Base-by-base conservation (phyloP, 2,329 filamentous ascomycete species). In the Pseudocercospora musae region DNA sequence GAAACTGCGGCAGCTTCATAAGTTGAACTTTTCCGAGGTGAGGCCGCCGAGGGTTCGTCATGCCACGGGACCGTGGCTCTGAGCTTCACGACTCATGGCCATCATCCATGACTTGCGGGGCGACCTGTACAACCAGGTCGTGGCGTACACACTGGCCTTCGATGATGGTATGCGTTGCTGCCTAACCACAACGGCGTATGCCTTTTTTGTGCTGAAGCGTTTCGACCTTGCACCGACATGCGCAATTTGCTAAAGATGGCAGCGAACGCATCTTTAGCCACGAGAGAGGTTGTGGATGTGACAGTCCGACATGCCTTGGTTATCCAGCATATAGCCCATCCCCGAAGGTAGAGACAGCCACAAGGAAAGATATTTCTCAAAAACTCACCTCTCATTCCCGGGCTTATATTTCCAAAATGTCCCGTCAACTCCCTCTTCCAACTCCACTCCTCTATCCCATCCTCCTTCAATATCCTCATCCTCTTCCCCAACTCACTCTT, bases 391-490 rank as follows among this genome's bases (percentile, higher is more conserved):
- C 93, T 84, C 87, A 96, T 92, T 0, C 81, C 79, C 6, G 94
- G 94, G 68, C 85, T 89, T 69, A 95, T 78, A 75, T 97, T 97
- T 20, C 92, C 94, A 84, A 97, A 98, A 75, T 95, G 91, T 54
- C 86, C 90, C 56, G 90, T 92, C 40, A 97, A 76, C 78, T 96
- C 92, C 66, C 81, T 88, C 52, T 79, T 79, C 89, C 92, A 97
- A 68, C 85, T 89, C 91, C 92, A 96, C 0, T 80, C 77, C 15
- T 73, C 75, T 48, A 79, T 77, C 11, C 77, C 78, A 1, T 72
- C 71, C 63, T 78, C 76, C 53, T 78, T 75, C 11, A 82, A 78
- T 57, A 82, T 75, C 64, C 87, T 80, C 89, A 93, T 92, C 67
- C 88, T 78, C 62, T 78, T 78, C 57, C 79, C 79, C 20, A 95